phyloP scores from a whole-genome alignment of 768 basidiomycete genomes.

The Candolleomyces eurysporus region DNA sequence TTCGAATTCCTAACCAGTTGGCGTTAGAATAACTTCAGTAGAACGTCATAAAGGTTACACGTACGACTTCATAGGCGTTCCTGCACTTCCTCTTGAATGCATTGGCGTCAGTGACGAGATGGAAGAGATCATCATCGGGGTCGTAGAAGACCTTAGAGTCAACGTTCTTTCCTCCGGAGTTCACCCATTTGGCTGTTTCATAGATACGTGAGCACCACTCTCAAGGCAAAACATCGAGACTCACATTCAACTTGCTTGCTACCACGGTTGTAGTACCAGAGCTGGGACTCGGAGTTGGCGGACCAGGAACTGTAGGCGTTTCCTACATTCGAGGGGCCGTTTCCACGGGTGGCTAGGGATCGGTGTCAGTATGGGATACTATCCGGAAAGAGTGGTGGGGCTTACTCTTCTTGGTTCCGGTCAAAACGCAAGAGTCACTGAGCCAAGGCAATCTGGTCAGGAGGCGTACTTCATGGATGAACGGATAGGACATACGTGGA shows the following conservation, averaged over 20 bases:
- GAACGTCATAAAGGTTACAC: not conserved
- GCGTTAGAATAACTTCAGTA: not conserved
- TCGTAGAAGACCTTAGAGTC: constrained; percentile 9
- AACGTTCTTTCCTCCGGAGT: constrained; percentile 3
- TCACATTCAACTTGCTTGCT: constrained; percentile 1
- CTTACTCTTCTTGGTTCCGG: constrained; percentile 5
- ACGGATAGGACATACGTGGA: not conserved
- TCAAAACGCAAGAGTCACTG: constrained; percentile 6
- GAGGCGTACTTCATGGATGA: not conserved
- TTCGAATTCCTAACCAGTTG: not conserved
- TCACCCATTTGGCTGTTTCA: constrained; percentile 9
- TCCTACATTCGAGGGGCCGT: constrained; percentile 8
- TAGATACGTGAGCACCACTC: not conserved
- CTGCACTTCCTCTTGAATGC: constrained; percentile 1
- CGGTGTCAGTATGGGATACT: not conserved
- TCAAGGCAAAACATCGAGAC: not conserved
- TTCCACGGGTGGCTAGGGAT: not conserved
- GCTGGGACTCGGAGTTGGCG: constrained; percentile 10
- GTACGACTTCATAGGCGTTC: constrained; percentile 8
- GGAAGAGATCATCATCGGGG: constrained; percentile 9
- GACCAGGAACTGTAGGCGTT: constrained; percentile 7
- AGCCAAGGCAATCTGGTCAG: not conserved
- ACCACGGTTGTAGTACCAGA: constrained; percentile 5
- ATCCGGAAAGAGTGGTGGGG: not conserved
- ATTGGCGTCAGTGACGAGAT: constrained; percentile 6